phyloP scores from a whole-genome alignment of 441 rosid genomes.

The Arabidopsis lyrata region DNA sequence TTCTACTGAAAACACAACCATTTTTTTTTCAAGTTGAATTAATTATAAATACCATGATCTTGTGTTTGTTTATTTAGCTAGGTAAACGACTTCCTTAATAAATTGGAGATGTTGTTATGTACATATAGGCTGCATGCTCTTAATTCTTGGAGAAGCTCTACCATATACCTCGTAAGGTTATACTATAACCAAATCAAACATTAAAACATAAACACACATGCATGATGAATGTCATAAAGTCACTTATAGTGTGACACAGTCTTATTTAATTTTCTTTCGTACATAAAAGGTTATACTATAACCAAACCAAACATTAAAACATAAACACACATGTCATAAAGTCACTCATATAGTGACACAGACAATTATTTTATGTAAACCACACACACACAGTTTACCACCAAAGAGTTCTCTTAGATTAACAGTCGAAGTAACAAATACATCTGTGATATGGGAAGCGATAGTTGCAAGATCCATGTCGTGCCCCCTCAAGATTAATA shows the following conservation, averaged over 20 bases:
- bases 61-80: too few species aligned
- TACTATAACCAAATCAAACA: background rate
- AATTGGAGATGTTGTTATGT: background rate
- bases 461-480: slow-evolving; percentile 30
- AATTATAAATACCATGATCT: too few species aligned
- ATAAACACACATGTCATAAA: background rate
- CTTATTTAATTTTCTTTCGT: background rate
- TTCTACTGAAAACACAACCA: too few species aligned
- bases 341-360: background rate
- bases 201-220: background rate
- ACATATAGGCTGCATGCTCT: background rate
- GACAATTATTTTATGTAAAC: slow-evolving; percentile 19
- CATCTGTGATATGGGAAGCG: slow-evolving; percentile 20
- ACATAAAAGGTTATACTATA: background rate
- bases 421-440: slow-evolving; percentile 12
- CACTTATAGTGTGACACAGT: background rate
- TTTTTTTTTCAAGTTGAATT: too few species aligned
- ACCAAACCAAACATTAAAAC: background rate
- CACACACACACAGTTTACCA: background rate
- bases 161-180: background rate
- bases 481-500: slow-evolving; percentile 20
- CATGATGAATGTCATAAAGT: background rate
- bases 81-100: too few species aligned
- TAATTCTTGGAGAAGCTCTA: background rate
- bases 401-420: background rate